Evolutionary conservation across 1,284 basidiomycete genomes (phyloP), one percentile per base, ranked within the genome.

Genomic region (Stygiomarasmius scandens): DNA sequence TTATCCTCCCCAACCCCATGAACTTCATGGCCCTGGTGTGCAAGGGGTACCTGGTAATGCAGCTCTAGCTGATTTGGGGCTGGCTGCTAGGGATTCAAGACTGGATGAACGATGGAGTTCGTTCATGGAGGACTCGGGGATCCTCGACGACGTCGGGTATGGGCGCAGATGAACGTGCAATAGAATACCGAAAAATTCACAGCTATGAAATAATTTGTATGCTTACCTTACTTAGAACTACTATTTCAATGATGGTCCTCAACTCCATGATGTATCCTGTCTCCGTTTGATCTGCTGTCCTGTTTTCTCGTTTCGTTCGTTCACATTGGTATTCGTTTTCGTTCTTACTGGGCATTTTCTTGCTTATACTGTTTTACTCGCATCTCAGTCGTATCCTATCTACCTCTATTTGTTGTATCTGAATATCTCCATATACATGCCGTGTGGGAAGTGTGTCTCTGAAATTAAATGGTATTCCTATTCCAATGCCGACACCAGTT

Each of bases 21-120:
- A 52, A 16, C 41, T 52, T 19, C 52, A 57, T n/a, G 38, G 54
- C 24, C 48, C 58, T 49, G 41, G 52, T 38, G 54, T 44, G 10
- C 25, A 50, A 16, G 50, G 54, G 8, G 34, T 56, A n/a, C 64
- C 54, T 36, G 54, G 59, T 55, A 77, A 70, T 46, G 69, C 66
- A 44, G 78, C 80, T 43, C 68, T 85, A 16, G 76, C 78, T 0
- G 77, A 81, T 49, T 71, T 85, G 2, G 84, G 84, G 5, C 63
- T 86, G 20, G 79, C 80, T 1, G 67, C 82, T 5, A 73, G 80
- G 10, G 82, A 82, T 62, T 83, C 84, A 34, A 69, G 80, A 24
- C 64, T 85, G 34, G 82, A 83, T 56, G 81, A 83, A 61, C 71
- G 80, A 29, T 86, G 84, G 85, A 79, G 79, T 50, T 78, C 77